A percentile compares a stretch with the other conserved stretches of the same genome.
Evolutionary conservation across 805 yeast genomes (phyloP).

Genomic region (Candida hungchunana): DNA sequence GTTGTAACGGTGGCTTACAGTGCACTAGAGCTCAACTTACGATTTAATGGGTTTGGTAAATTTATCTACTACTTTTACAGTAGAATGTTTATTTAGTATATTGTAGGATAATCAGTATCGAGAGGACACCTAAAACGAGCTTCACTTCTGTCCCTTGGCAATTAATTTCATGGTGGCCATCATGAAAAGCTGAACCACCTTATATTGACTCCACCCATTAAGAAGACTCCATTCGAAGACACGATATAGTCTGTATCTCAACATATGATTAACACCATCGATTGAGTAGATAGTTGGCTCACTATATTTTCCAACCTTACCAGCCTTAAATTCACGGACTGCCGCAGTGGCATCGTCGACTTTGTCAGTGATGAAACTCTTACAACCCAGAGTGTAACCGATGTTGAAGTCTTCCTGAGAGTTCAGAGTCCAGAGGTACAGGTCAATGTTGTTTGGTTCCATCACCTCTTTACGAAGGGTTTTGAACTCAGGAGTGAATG

Average conservation of each 20-base stretch:
- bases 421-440: constrained; percentile 54
- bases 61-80: too few relatives aligned
- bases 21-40: too few relatives aligned
- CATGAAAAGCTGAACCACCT: constrained; percentile 9
- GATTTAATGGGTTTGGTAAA: too few relatives aligned
- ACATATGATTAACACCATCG: constrained; percentile 2
- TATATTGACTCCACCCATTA: constrained; percentile 8
- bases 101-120: too few relatives aligned
- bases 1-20: too few relatives aligned
- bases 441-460: constrained; percentile 29
- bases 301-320: constrained; percentile 1
- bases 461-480: constrained; percentile 27
- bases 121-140: constrained; percentile 16
- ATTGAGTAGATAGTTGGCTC: constrained; percentile 9
- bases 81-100: too few relatives aligned
- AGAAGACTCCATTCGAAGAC: constrained; percentile 21
- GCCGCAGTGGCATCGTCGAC: constrained; percentile 24
- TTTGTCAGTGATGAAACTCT: constrained; percentile 41
- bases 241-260: constrained; percentile 15
- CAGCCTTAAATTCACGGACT: constrained; percentile 7
- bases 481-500: constrained; percentile 39
- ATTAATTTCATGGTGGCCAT: too few relatives aligned
- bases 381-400: constrained; percentile 31
- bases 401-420: constrained; percentile 31
- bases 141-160: too few relatives aligned